Base-by-base conservation (phyloP, 179 eudicot species). In the Amaranthus tricolor region DNA sequence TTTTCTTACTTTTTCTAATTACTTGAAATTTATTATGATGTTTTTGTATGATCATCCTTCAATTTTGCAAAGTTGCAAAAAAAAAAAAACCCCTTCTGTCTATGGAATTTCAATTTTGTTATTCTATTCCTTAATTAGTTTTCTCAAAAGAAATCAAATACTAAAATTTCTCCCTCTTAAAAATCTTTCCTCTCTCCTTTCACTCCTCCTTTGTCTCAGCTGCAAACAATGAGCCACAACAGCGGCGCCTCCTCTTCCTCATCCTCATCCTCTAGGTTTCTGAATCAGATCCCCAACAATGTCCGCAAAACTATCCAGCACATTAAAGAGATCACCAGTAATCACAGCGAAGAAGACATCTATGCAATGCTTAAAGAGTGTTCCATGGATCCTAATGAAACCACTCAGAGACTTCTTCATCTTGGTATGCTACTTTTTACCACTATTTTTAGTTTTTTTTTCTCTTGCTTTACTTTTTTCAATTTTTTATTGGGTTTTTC, bases 331-430 rank as follows among this genome's bases (percentile, higher is more conserved):
- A 87, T 92, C 86, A 80, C 88, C 49, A 78, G 83, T 45, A 84
- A 82, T 52, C 93, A 92, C 79, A 85, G 80, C 79, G 90, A 87
- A 6, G 89, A 90, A 5, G 97, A 92, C 72, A 85, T 90, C 44
- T 88, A 87, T 66, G 82, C 88, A 50, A 85, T 86, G 88, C 91
- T 92, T 64, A 77, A 86, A 66, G 97, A 92, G 5, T 90, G 95
- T 70, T 78, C 82, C 9, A 90, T 92, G 93, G 97, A 92, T 86
- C 91, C 91, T 16, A 82, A 90, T 20, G 97, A 92, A 31, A 84
- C 97, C 62, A 77, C 86, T 66, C 94, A 89, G 74, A 83, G 79
- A 51, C 92, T 91, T 48, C 83, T 88, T 1, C 81, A 85, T 80
- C 84, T 85, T 19, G 91, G 91, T 87, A 80, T 60, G 16, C n/a